Evolutionary conservation across 805 yeast genomes (phyloP).

Genomic region (Alloascoidea hylecoeti): DNA sequence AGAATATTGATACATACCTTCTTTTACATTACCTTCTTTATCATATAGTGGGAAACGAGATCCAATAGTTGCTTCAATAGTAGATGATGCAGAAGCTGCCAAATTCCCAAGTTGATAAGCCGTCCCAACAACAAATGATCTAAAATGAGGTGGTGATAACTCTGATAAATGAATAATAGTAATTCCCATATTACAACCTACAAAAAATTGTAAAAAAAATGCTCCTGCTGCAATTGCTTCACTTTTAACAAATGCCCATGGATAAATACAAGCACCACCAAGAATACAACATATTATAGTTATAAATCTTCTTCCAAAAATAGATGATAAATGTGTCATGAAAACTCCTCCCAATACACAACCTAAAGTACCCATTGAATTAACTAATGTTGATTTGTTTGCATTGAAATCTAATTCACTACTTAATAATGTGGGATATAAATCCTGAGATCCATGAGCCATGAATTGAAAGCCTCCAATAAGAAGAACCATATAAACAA

Average conservation of each 20-base stretch:
- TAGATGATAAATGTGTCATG: slow-evolving; percentile 23
- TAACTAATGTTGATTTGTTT: neutral
- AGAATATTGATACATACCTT: no score
- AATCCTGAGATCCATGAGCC: slow-evolving; percentile 53
- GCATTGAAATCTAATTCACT: slow-evolving; percentile 26
- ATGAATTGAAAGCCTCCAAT: slow-evolving; percentile 53
- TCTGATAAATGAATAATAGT: slow-evolving; percentile 20
- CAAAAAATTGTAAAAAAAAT: neutral
- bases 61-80: slow-evolving; percentile 53
- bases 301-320: slow-evolving; percentile 40
- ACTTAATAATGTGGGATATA: slow-evolving; percentile 39
- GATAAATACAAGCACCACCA: slow-evolving; percentile 51
- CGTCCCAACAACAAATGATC: slow-evolving; percentile 48
- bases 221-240: slow-evolving; percentile 8
- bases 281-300: slow-evolving; percentile 34
- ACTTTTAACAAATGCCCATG: slow-evolving; percentile 29
- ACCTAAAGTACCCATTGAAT: neutral
- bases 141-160: slow-evolving; percentile 46
- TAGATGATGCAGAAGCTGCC: slow-evolving; percentile 51
- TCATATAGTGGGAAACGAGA: slow-evolving; percentile 37
- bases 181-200: neutral
- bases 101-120: slow-evolving; percentile 59
- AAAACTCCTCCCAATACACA: neutral
- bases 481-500: slow-evolving; percentile 38
- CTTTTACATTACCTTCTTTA: no score